Conservation (phyloP, 2,329 filamentous ascomycete genomes). For the Alternaria gaisen region DNA sequence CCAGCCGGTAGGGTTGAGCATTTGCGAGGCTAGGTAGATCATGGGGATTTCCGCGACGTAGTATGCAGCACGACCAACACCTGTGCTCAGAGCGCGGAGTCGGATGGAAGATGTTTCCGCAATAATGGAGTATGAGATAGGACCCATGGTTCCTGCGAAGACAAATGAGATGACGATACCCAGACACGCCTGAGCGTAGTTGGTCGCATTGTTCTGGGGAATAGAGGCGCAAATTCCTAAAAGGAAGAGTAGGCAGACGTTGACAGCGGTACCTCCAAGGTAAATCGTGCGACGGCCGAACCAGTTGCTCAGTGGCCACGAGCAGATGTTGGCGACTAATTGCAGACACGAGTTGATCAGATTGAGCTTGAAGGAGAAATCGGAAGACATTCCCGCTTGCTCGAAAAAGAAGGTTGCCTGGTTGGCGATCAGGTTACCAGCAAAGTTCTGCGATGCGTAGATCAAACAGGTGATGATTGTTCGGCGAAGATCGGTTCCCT, state of each 20-base stretch:
- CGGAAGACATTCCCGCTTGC: constrained; percentile 65
- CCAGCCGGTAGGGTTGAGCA: constrained; percentile 58
- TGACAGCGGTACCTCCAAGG: constrained; percentile 65
- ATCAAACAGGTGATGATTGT: constrained; percentile 65
- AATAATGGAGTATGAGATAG: constrained; percentile 73
- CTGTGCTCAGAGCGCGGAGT: constrained; percentile 69
- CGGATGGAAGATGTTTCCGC: constrained; percentile 71
- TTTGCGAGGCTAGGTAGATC: constrained; percentile 67
- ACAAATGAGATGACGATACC: constrained; percentile 71
- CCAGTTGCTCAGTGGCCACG: constrained; percentile 71
- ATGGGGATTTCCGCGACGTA: constrained; percentile 71
- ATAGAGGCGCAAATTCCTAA: constrained; percentile 68
- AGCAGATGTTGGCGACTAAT: constrained; percentile 68
- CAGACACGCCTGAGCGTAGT: constrained; percentile 66
- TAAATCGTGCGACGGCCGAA: constrained; percentile 71
- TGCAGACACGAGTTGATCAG: constrained; percentile 71
- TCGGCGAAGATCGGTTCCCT: constrained; percentile 63
- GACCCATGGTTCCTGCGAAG: constrained; percentile 69
- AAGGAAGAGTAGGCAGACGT: constrained; percentile 61
- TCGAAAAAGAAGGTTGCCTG: constrained; percentile 70
- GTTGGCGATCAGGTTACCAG: constrained; percentile 69
- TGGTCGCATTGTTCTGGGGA: constrained; percentile 51
- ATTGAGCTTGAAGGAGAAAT: constrained; percentile 68
- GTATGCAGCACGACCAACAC: constrained; percentile 69
- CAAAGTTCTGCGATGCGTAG: constrained; percentile 67